Evolutionary conservation across 345 rosid genomes (phyloP).

Genomic region (Cardamine chenopodiifolia): DNA sequence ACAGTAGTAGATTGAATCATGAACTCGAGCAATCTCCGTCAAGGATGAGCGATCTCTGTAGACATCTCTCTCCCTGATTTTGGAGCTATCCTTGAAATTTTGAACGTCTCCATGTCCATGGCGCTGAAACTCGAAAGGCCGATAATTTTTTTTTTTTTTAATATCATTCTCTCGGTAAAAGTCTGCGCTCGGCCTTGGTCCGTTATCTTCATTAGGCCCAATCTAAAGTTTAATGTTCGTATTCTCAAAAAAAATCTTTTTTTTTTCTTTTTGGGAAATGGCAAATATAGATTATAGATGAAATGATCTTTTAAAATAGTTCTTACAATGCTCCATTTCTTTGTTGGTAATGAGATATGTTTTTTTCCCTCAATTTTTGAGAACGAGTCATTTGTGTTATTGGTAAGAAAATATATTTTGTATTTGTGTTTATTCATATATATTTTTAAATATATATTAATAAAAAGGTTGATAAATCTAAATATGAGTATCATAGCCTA

Average conservation of each 20-base stretch:
- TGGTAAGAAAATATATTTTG: neutral
- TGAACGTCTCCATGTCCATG: conserved; percentile 26
- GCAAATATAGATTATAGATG: neutral
- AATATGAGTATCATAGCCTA: no score
- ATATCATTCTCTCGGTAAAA: neutral
- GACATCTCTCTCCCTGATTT: conserved; percentile 24
- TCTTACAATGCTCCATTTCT: neutral
- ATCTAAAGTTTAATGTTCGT: neutral
- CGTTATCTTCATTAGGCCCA: neutral
- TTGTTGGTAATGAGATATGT: neutral
- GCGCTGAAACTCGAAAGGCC: conserved; percentile 30
- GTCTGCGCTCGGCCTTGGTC: neutral
- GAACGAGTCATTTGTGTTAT: neutral
- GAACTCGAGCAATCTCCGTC: conserved; percentile 35
- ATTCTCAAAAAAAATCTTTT: neutral
- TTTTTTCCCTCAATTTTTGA: neutral
- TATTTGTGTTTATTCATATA: neutral
- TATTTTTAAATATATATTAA: neutral
- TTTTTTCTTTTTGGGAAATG: neutral
- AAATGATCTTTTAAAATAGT: neutral
- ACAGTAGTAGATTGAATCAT: conserved; percentile 13
- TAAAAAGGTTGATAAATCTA: no score
- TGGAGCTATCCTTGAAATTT: conserved; percentile 27
- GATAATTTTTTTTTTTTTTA: neutral
- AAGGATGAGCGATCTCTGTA: conserved; percentile 29